These are phyloP conservation scores for Silene conica DNA, from an alignment of 148 eudicot genomes.

Conservation along the genomic window DNA sequence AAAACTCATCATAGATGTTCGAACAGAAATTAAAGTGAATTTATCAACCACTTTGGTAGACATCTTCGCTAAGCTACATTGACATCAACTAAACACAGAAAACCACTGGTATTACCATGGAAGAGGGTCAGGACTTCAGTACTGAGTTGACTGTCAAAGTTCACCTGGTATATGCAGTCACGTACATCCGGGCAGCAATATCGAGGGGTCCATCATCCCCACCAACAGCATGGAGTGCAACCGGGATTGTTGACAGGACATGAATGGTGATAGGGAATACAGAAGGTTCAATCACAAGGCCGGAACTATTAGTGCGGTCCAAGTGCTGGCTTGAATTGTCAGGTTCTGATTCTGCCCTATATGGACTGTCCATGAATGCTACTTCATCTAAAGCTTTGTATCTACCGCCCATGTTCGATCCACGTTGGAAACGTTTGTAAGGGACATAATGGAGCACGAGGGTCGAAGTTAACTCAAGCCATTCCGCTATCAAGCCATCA, in stretches of 20 bases:
- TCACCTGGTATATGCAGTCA: constrained; percentile 61
- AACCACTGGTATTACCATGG: background rate
- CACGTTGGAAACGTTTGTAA: constrained; percentile 43
- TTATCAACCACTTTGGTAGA: constrained; percentile 1
- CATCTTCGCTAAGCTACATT: constrained; percentile 17
- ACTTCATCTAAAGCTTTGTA: constrained; percentile 58
- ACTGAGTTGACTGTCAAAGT: background rate
- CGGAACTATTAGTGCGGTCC: constrained; percentile 7
- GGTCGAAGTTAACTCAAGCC: constrained; percentile 83
- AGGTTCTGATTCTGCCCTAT: constrained; percentile 24
- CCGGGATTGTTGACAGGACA: constrained; percentile 67
- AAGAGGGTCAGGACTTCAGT: background rate
- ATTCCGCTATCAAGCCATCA: constrained; percentile 70
- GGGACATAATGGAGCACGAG: constrained; percentile 46
- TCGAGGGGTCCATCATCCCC: constrained; percentile 87
- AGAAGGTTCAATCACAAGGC: constrained; percentile 41
- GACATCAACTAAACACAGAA: constrained; percentile 16
- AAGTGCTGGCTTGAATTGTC: constrained; percentile 17
- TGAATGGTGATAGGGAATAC: constrained; percentile 64
- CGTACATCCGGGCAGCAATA: constrained; percentile 69
- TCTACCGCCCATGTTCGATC: constrained; percentile 50
- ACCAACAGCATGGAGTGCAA: constrained; percentile 77
- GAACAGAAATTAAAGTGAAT: background rate
- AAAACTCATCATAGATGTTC: background rate
- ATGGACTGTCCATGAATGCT: constrained; percentile 48